These are phyloP conservation scores for Linderina pennispora DNA, from an alignment of 192 early-diverging fungal species.

Conservation along the genomic window DNA sequence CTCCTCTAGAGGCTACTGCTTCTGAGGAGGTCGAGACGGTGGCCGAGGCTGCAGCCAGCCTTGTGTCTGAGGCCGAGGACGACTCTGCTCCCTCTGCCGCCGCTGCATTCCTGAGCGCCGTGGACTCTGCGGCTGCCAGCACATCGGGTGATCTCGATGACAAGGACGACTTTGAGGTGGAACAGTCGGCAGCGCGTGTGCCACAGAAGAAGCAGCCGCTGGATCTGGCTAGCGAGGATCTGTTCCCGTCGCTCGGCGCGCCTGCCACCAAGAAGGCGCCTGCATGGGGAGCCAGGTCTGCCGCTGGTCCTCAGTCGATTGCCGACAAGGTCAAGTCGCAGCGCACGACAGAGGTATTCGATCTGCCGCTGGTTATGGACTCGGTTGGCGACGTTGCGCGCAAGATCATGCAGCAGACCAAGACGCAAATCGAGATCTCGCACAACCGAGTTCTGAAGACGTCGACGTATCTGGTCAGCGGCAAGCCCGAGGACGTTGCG, in stretches of 20 bases:
- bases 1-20: not conserved
- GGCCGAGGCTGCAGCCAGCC: not conserved
- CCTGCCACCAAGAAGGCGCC: slow-evolving; percentile 40
- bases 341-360: slow-evolving; percentile 52
- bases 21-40: not conserved
- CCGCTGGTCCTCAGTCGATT: slow-evolving; percentile 23
- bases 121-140: slow-evolving; percentile 34
- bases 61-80: not conserved
- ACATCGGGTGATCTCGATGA: slow-evolving; percentile 1
- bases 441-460: slow-evolving; percentile 63
- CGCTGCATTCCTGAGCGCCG: slow-evolving; percentile 21
- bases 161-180: not conserved
- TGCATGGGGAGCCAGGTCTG: slow-evolving; percentile 42
- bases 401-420: slow-evolving; percentile 56
- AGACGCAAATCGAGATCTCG: slow-evolving; percentile 79
- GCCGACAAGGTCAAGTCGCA: slow-evolving; percentile 33
- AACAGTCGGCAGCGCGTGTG: not conserved
- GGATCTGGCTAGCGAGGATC: slow-evolving; percentile 40
- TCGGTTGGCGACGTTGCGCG: slow-evolving; percentile 53
- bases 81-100: slow-evolving; percentile 12
- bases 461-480: slow-evolving; percentile 80
- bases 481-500: slow-evolving; percentile 70
- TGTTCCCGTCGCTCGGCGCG: slow-evolving; percentile 72
- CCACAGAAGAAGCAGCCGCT: slow-evolving; percentile 7
- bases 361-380: slow-evolving; percentile 36